These are phyloP conservation scores for Rhodotorula sp. DNA, from an alignment of 1,284 basidiomycete species.

Conservation along the genomic window DNA sequence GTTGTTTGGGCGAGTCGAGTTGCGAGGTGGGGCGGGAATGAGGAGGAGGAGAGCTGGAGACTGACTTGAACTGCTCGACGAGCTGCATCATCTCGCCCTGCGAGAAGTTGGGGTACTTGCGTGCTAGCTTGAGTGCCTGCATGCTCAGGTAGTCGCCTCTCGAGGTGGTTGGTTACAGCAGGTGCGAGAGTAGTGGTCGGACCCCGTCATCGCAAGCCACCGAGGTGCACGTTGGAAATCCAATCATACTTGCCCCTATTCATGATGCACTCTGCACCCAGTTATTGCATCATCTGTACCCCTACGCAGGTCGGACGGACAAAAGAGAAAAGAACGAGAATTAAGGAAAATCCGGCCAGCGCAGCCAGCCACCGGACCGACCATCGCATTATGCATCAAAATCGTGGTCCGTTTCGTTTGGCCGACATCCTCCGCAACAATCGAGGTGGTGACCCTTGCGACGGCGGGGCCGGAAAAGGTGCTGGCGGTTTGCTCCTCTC, in stretches of 20 bases:
- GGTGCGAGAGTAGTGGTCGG: no score
- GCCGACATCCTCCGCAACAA: not conserved
- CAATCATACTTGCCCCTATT: no score
- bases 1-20: not conserved
- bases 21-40: not conserved
- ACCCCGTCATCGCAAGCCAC: no score
- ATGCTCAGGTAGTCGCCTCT: conserved; percentile 51
- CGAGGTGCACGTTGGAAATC: no score
- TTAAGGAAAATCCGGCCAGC: not conserved
- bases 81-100: conserved; percentile 90
- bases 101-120: conserved; percentile 88
- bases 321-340: not conserved
- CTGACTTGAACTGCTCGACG: conserved; percentile 89
- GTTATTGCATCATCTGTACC: no score
- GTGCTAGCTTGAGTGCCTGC: conserved; percentile 84
- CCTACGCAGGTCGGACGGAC: no score
- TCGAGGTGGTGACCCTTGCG: not conserved
- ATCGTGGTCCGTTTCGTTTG: not conserved
- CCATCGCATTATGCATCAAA: no score
- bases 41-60: conserved; percentile 41
- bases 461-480: not conserved
- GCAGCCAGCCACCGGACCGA: no score
- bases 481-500: no score
- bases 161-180: no score
- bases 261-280: no score